Base-by-base conservation (phyloP, 169 alveolate genomes). In the Ichthyophthirius multifiliis region DNA sequence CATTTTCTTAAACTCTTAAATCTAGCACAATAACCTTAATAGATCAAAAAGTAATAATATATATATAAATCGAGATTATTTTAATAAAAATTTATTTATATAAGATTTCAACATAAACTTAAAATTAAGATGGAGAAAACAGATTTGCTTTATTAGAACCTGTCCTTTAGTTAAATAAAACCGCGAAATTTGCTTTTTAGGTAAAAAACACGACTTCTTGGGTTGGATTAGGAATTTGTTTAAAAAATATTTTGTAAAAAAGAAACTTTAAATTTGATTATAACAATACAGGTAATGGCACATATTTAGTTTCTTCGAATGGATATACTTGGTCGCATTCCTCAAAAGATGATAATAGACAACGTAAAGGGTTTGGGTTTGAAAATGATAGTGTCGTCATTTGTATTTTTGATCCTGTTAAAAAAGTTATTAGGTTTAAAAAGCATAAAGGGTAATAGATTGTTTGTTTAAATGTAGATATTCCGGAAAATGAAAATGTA, bases 291-390 rank as follows among this genome's bases (percentile, higher is more conserved):
- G 84, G 84, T 5, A 76, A 78, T 64, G 84, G 84, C 0, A 47
- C 84, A 5, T 78, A 78, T 35, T 39, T 78, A 46, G 65, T 78
- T 7, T 78, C 84, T 6, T 65, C 79, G n/a, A 65, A 78, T 44
- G 78, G 73, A 12, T 67, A 78, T 4, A 41, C 74, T 15, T 78
- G 84, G 84, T 78, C 84, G 16, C 84, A 78, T 34, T 78, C 78
- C 0, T 63, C 46, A 3, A 78, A 78, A 15, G 84, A 78, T 20
- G 77, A 78, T 15, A 78, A 78, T 30, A 78, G 63, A 45, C 43
- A 41, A 12, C 27, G 34, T 16, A 78, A 78, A 47, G 12, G 65
- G 4, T 78, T 78, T 23, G 46, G 9, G 9, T 78, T 78, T 43
- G 23, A 45, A 32, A 78, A 39, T 16, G 84, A 65, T 30, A 78